Conservation (phyloP, 2,329 filamentous ascomycete genomes). For the Aspergillus glaucus region DNA sequence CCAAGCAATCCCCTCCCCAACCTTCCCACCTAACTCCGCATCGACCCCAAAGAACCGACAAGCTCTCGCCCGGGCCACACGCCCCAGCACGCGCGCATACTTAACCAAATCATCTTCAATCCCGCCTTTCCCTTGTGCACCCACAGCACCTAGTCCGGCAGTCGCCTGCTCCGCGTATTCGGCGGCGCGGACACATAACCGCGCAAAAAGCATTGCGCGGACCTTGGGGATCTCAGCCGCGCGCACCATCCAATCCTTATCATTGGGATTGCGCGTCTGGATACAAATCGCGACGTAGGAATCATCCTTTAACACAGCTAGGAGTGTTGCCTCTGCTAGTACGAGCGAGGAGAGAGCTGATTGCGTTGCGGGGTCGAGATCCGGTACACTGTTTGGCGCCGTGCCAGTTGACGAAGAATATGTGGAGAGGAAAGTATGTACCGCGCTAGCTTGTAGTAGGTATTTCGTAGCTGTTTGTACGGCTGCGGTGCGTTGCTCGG, state of each 20-base stretch:
- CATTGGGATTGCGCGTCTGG: constrained; percentile 72
- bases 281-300: constrained; percentile 79
- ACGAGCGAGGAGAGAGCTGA: constrained; percentile 51
- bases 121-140: constrained; percentile 17
- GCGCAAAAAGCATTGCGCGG: constrained; percentile 77
- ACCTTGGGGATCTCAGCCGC: constrained; percentile 83
- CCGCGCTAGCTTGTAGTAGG: constrained; percentile 69
- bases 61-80: constrained; percentile 72
- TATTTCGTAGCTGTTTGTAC: constrained; percentile 70
- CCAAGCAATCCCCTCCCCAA: constrained; percentile 83
- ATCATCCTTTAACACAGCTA: constrained; percentile 89
- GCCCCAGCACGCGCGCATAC: constrained; percentile 70
- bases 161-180: constrained; percentile 76
- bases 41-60: constrained; percentile 89
- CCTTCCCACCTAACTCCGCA: constrained; percentile 73
- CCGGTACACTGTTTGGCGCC: constrained; percentile 21
- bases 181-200: constrained; percentile 78
- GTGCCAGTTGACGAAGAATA: constrained; percentile 42
- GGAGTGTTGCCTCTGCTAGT: constrained; percentile 79
- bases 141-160: constrained; percentile 42
- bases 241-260: constrained; percentile 95
- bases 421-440: constrained; percentile 65
- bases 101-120: constrained; percentile 61
- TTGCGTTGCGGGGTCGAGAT: constrained; percentile 44
- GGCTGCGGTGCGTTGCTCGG: constrained; percentile 62